These are phyloP conservation scores for Dactylellina drechsleri DNA, from an alignment of 2,329 filamentous ascomycete genomes.

Conservation along the genomic window DNA sequence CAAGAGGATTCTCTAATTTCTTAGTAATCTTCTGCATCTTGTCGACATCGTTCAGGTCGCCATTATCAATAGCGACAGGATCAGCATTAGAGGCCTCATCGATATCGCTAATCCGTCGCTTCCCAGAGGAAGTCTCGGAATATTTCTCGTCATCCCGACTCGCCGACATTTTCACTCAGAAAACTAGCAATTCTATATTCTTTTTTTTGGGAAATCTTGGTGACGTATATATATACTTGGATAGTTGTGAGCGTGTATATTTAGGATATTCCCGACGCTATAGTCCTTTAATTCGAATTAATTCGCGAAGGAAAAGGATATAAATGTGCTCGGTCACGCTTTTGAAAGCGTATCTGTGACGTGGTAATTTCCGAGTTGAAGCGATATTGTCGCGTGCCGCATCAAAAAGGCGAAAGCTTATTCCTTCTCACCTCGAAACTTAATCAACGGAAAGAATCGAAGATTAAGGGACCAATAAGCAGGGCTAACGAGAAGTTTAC, in stretches of 20 bases:
- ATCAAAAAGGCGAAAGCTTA: constrained; percentile 23
- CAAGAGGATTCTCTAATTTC: constrained; percentile 66
- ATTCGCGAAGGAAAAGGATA: too few relatives aligned
- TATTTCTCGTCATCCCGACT: constrained; percentile 31
- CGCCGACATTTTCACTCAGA: constrained; percentile 15
- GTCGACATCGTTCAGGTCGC: constrained; percentile 30
- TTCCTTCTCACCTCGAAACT: neutral
- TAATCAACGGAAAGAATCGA: neutral
- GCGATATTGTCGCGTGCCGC: constrained; percentile 5
- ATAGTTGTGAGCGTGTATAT: too few relatives aligned
- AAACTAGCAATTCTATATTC: neutral
- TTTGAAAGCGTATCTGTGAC: too few relatives aligned
- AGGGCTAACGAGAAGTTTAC: constrained; percentile 3
- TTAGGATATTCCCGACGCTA: too few relatives aligned
- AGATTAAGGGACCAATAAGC: neutral
- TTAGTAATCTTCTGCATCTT: constrained; percentile 35
- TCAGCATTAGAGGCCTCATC: constrained; percentile 8
- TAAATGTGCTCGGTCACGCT: too few relatives aligned
- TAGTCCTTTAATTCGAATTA: too few relatives aligned
- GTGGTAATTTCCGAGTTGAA: constrained; percentile 21
- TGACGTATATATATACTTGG: too few relatives aligned
- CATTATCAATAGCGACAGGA: constrained; percentile 21
- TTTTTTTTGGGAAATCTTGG: too few relatives aligned
- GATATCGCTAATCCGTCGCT: constrained; percentile 28
- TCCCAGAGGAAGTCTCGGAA: constrained; percentile 33